These are phyloP conservation scores for Triticum aestivum DNA, from an alignment of 176 grass and related monocot species.

Conservation along the genomic window IWGSC_CS_RefSeq_v2.1 NC_057798.1:72444587-72445086, in stretches of 20 bases:
- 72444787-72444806: constrained; percentile 8
- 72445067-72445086: constrained; percentile 26
- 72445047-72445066: constrained; percentile 18
- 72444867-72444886: not conserved
- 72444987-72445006: constrained; percentile 77
- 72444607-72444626: no score
- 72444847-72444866: not conserved
- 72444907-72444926: not conserved
- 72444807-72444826: not conserved
- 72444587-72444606: no score
- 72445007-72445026: constrained; percentile 52
- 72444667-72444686: no score
- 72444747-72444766: not conserved
- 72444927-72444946: constrained; percentile 77
- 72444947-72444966: constrained; percentile 75
- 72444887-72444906: not conserved
- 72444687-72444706: constrained; percentile 13
- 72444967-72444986: constrained; percentile 84
- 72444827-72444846: not conserved
- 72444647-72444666: no score
- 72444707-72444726: constrained; percentile 48
- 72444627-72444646: no score
- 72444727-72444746: not conserved
- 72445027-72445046: constrained; percentile 51
- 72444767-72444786: constrained; percentile 37